These are phyloP conservation scores for Camellia japonica DNA, from an alignment of 148 eudicot species.

Conservation along the genomic window DNA sequence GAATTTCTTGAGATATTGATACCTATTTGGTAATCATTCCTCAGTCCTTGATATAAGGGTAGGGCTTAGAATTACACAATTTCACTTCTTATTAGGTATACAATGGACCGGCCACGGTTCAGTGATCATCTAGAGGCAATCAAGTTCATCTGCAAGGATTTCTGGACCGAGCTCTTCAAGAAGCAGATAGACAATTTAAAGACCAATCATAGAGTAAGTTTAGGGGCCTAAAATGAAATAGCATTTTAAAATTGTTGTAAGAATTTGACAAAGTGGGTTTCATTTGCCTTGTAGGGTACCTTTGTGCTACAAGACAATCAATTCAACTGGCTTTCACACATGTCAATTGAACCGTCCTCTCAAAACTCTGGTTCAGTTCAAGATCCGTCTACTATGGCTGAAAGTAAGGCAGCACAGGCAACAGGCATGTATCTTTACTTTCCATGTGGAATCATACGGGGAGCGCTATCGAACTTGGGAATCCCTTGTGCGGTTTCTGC, in stretches of 20 bases:
- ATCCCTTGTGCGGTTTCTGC: slow-evolving; percentile 99
- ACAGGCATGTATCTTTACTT: slow-evolving; percentile 96
- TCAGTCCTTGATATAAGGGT: not conserved
- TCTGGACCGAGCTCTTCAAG: slow-evolving; percentile 96
- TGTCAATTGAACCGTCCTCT: slow-evolving; percentile 59
- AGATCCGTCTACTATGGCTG: slow-evolving; percentile 60
- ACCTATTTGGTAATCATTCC: not conserved
- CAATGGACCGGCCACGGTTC: slow-evolving; percentile 93
- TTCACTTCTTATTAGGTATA: slow-evolving; percentile 53
- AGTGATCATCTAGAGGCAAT: slow-evolving; percentile 94
- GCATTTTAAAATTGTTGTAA: not conserved
- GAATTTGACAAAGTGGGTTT: slow-evolving; percentile 11
- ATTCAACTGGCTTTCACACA: slow-evolving; percentile 83
- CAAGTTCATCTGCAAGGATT: slow-evolving; percentile 97
- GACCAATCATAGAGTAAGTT: slow-evolving; percentile 89
- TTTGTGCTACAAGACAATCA: slow-evolving; percentile 94
- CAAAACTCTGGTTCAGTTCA: slow-evolving; percentile 44
- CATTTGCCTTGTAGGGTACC: slow-evolving; percentile 61
- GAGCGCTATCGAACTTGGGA: slow-evolving; percentile 95
- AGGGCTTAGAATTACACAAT: not conserved
- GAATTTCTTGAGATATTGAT: not conserved
- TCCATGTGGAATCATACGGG: slow-evolving; percentile 98
- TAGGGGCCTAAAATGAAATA: slow-evolving; percentile 1
- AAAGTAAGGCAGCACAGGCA: slow-evolving; percentile 81
- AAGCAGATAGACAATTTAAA: slow-evolving; percentile 96